Base-by-base conservation (phyloP, 495 filamentous ascomycete genomes). In the Penicillium goetzii region DNA sequence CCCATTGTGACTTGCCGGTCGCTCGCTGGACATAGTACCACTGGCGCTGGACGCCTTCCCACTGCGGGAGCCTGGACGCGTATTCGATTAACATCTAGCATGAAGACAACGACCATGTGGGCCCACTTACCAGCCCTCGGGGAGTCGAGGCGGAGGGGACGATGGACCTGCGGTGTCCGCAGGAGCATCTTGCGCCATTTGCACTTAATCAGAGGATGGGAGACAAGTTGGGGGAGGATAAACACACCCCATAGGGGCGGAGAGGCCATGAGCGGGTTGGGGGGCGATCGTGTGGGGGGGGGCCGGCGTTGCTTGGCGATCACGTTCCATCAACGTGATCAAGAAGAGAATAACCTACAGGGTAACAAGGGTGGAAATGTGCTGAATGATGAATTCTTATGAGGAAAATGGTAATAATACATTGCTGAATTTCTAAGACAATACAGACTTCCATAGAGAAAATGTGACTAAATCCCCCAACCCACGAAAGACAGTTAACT, bases 1-100 rank as follows among this genome's bases (percentile, higher is more conserved):
- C 88, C 91, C 91, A 94, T 74, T 90, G 89, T 49, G 88, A 90
- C 28, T 86, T 79, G 25, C 89, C 90, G 3, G 89, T 93, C 45
- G 88, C 84, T 40, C 90, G 80, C 66, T 92, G 88, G 33, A 94
- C 91, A 70, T 84, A 94, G 73, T 94, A 94, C 76, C 92, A 94
- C 70, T 89, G 87, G 49, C 85, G 84, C 56, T 83, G 86, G 49
- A 80, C 71, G 53, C 86, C 88, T 71, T 94, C 91, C 90, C 91
- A 93, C 74, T 94, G 91, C 21, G 91, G 88, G 63, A 93, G 90
- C 83, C 83, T 86, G 41, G 36, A 57, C 10, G 49, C 38, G 25
- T 26, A 28, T 52, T 23, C 30, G 1, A 33, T 59, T 8, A 59
- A 38, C 17, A 40, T 40, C 33, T 28, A 30, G 66, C 55, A 64